These are phyloP conservation scores for Cetraspora pellucida DNA, from an alignment of 192 early-diverging fungal genomes.

Conservation along the genomic window DNA sequence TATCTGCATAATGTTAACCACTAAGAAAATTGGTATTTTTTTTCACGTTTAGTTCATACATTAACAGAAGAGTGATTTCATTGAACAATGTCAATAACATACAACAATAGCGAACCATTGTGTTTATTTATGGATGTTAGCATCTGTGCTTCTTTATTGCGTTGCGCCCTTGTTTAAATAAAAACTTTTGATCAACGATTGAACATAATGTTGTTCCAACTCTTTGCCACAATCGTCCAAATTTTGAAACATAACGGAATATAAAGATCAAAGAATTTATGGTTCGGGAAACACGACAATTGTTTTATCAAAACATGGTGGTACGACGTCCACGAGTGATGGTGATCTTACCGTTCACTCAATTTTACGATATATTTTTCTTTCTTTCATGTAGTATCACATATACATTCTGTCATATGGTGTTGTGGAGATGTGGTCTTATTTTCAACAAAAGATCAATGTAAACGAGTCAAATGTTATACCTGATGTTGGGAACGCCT, in stretches of 20 bases:
- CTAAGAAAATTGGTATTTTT: constrained; percentile 9
- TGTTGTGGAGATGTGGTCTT: not conserved
- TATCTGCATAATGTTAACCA: constrained; percentile 17
- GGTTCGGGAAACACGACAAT: too few relatives aligned
- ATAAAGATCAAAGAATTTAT: not conserved
- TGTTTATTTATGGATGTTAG: not conserved
- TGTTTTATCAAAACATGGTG: not conserved
- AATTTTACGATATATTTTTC: not conserved
- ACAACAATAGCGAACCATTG: constrained; percentile 11
- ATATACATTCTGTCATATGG: not conserved
- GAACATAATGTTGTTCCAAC: too few relatives aligned
- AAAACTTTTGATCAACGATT: too few relatives aligned
- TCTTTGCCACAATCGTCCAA: not conserved
- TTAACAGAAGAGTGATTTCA: not conserved
- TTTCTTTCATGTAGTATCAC: not conserved
- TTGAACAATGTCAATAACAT: constrained; percentile 12
- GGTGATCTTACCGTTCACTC: not conserved
- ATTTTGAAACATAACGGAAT: not conserved
- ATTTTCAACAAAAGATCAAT: not conserved
- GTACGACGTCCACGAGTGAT: not conserved
- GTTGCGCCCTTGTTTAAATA: not conserved
- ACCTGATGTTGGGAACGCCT: not conserved
- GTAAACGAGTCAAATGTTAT: not conserved
- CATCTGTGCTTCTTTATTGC: not conserved
- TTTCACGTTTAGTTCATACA: not conserved